phyloP scores from a whole-genome alignment of 345 rosid species.

The Hibiscus mutabilis region DNA sequence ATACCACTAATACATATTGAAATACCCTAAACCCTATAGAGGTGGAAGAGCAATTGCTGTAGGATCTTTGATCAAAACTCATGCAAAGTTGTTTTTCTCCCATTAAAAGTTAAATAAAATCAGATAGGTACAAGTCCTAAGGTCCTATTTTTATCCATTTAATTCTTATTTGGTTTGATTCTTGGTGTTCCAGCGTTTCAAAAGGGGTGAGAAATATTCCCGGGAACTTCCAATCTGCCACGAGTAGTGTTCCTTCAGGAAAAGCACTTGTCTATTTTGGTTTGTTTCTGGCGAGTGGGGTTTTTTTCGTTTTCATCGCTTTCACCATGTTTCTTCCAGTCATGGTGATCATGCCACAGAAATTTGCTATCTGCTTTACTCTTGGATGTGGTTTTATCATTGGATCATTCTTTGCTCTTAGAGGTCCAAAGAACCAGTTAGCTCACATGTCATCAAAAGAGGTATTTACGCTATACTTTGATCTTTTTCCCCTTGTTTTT shows the following conservation, averaged over 20 bases:
- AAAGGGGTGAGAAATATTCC: conserved; percentile 87
- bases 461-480: conserved; percentile 21
- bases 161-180: conserved; percentile 12
- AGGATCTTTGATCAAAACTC: background rate
- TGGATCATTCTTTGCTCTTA: conserved; percentile 81
- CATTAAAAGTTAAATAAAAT: background rate
- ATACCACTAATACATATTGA: background rate
- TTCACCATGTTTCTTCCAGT: conserved; percentile 94
- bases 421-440: conserved; percentile 76
- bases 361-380: conserved; percentile 87
- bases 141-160: background rate
- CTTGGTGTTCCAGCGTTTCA: conserved; percentile 48
- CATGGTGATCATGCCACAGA: conserved; percentile 92
- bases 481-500: background rate
- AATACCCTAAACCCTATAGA: background rate
- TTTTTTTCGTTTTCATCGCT: conserved; percentile 76
- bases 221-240: conserved; percentile 72
- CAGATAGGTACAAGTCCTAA: background rate
- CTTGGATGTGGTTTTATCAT: conserved; percentile 79
- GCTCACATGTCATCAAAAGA: conserved; percentile 84
- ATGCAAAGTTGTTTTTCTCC: background rate
- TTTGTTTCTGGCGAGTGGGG: conserved; percentile 65
- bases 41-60: background rate
- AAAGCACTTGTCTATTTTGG: conserved; percentile 82
- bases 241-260: conserved; percentile 84